phyloP scores from a whole-genome alignment of 2,329 filamentous ascomycete species.

The Ramularia endophylla region DNA sequence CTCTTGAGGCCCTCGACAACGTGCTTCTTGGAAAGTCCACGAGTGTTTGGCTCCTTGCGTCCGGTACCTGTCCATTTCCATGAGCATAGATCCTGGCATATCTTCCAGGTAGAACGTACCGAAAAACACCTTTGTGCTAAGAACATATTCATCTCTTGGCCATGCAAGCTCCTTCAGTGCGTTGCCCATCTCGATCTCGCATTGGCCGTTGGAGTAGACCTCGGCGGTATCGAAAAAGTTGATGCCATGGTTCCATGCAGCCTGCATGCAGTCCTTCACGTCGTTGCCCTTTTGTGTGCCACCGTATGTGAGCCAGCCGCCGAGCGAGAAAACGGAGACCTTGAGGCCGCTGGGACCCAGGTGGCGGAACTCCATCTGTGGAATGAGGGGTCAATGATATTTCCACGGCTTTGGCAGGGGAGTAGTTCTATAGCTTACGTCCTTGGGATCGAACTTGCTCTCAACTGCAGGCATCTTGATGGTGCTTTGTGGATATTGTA shows the following conservation, averaged over 20 bases:
- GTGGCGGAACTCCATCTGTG: conserved; percentile 32
- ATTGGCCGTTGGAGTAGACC: conserved; percentile 53
- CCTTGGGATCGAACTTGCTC: conserved; percentile 46
- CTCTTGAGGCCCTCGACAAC: conserved; percentile 54
- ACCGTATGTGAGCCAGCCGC: conserved; percentile 43
- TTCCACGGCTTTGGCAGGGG: neutral
- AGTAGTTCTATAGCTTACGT: conserved; percentile 32
- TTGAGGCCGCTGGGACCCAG: conserved; percentile 45
- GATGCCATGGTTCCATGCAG: conserved; percentile 45
- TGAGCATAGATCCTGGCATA: neutral
- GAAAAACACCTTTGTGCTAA: conserved; percentile 45
- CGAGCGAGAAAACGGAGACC: conserved; percentile 47
- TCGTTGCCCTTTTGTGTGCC: conserved; percentile 46
- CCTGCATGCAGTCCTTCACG: conserved; percentile 47
- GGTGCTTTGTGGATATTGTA: conserved; percentile 4
- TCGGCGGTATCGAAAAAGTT: conserved; percentile 47
- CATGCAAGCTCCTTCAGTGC: conserved; percentile 42
- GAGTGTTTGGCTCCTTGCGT: conserved; percentile 53
- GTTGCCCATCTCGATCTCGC: conserved; percentile 54
- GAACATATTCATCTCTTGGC: conserved; percentile 43
- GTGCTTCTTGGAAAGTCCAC: conserved; percentile 46
- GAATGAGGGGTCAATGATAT: neutral
- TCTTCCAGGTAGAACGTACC: conserved; percentile 35
- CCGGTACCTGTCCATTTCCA: conserved; percentile 23
- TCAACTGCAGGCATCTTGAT: conserved; percentile 33